Evolutionary conservation across 306 rosid genomes (phyloP), one percentile per base, ranked within the genome.

Genomic region (Benincasa hispida): DNA sequence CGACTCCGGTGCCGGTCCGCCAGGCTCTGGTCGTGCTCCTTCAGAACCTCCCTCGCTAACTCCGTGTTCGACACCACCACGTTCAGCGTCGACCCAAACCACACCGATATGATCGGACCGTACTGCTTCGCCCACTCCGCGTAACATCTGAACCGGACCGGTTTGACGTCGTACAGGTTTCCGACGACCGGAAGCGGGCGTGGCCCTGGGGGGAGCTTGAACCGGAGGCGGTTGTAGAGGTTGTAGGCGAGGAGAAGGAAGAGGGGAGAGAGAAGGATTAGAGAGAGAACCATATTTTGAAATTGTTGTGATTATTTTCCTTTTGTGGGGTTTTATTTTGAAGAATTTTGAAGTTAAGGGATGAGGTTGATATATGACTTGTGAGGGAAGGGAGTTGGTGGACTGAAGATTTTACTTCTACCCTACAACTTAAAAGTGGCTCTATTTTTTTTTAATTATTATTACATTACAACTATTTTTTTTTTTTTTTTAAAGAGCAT

Each of bases 141-240:
- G 42, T 82, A 93, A 86, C 97, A 93, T 0, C 96, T 89, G 89
- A 93, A 88, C 39, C 96, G 79, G 19, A 91, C 92, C 1, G 97
- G 98, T 47, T 88, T 87, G 2, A 93, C 82, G 84, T 90, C 89
- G 84, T 90, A 88, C 47, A 93, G 96, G 83, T 93, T 93, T 5
- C 98, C 98, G 41, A 93, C 92, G 1, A 93, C 75, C 8, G 98
- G 97, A 93, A 86, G 86, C 0, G 98, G 88, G 0, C 87, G 87
- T 0, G 98, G 98, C 3, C 97, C 98, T 0, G 98, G 98, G 0
- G 98, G 98, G 41, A 91, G 93, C 84, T 82, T 88, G 90, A 84
- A 93, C 25, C 91, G 81, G 0, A 91, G 88, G 35, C 78, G 77
- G 48, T 79, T 84, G 76, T 55, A 88, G 39, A 91, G 80, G 6